Evolutionary conservation across 1,284 basidiomycete genomes (phyloP), one percentile per base, ranked within the genome.

Genomic region (Rhodotorula sp.): DNA sequence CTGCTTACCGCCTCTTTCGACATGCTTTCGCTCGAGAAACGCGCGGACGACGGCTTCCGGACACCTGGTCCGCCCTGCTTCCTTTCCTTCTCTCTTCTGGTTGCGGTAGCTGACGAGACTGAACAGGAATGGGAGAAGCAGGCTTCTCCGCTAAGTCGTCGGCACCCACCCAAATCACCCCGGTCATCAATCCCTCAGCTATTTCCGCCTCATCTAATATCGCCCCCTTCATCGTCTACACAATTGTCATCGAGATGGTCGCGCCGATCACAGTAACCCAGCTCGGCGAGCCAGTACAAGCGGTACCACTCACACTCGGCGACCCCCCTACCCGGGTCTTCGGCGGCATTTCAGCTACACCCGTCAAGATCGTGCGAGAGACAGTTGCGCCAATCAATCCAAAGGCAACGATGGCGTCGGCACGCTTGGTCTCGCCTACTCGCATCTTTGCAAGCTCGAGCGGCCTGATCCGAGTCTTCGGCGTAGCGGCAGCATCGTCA

Each of bases 41-140:
- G 67, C 5, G 58, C 62, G 0, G 15, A 64, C 48, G 62, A 64
- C 27, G 67, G 59, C 11, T 64, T 61, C 29, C 64, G 67, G 67
- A 64, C 62, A 7, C 62, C 62, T 1, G 59, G 62, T 68, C 1
- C 30, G 62, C n/a, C n/a, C n/a, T n/a, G n/a, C n/a, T n/a, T n/a
- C 10, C 13, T 9, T 2, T 15, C 20, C 10, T 24, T 34, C 13
- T 39, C 39, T 1, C 4, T 1, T 22, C 24, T 1, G 15, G n/a
- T n/a, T 48, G 15, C 1, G 0, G 9, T 3, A 6, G 11, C 62
- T 30, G 36, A 56, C 46, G 27, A 10, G 0, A 4, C 6, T 1
- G 4, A n/a, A 13, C 57, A 68, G 59, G 58, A 55, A 56, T 53
- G 53, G 44, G 49, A 36, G 53, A 52, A 36, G 9, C 52, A 7